Percentiles rank a stretch among this genome's conserved stretches.
These are phyloP conservation scores for Syzygium jambos DNA, from an alignment of 345 rosid species.

Conservation along the genomic window DNA sequence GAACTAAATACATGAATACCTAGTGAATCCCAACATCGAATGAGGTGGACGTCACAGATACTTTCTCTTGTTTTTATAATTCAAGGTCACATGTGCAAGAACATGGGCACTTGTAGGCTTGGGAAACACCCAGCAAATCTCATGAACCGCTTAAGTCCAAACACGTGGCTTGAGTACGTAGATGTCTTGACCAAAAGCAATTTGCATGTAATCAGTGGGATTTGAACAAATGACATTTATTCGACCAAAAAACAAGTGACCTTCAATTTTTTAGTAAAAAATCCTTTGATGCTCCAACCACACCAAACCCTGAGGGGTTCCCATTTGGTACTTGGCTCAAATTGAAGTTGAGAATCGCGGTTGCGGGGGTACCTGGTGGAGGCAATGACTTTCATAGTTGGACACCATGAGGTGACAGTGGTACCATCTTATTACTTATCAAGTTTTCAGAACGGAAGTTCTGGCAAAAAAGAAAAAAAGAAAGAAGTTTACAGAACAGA, in stretches of 20 bases:
- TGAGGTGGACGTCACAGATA: background rate
- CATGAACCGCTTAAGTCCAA: background rate
- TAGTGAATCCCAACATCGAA: background rate
- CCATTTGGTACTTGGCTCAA: background rate
- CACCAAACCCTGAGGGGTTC: background rate
- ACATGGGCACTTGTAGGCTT: background rate
- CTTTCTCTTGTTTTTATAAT: background rate
- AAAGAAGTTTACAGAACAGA: background rate
- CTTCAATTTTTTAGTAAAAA: background rate
- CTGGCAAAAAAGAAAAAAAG: too few relatives aligned
- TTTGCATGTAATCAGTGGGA: background rate
- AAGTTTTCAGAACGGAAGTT: background rate
- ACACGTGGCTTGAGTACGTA: background rate
- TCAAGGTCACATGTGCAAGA: background rate
- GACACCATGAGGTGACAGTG: background rate
- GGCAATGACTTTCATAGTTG: background rate
- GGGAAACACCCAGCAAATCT: fast-evolving
- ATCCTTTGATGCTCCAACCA: background rate
- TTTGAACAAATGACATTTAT: background rate
- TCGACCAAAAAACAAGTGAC: too few relatives aligned
- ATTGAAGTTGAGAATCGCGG: background rate
- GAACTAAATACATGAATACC: background rate
- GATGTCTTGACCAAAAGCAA: background rate
- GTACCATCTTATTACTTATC: background rate
- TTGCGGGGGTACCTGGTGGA: background rate